These are phyloP conservation scores for Yamadazyma taylorii DNA, from an alignment of 1,139 yeast species.

Conservation along the genomic window DNA sequence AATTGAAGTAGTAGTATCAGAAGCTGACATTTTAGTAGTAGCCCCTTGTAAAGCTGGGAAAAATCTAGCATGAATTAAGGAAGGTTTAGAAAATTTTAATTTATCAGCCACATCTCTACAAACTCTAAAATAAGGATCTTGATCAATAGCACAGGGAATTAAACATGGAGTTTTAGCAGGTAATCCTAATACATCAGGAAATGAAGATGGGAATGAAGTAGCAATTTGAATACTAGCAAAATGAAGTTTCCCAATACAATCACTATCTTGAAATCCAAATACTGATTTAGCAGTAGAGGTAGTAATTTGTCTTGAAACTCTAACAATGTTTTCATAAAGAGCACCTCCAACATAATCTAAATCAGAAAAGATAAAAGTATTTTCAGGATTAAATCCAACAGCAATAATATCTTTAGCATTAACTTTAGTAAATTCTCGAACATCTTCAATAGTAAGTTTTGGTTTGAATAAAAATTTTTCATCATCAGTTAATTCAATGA, in stretches of 20 bases:
- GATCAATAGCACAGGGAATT: conserved; percentile 99
- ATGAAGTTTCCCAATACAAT: conserved; percentile 91
- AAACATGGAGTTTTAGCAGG: conserved; percentile 89
- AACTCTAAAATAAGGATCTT: conserved; percentile 97
- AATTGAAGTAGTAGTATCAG: conserved; percentile 74
- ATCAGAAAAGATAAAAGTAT: conserved; percentile 93
- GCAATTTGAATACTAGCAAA: conserved; percentile 97
- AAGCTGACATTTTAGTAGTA: conserved; percentile 95
- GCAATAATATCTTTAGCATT: conserved; percentile 94
- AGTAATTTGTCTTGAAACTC: conserved; percentile 93
- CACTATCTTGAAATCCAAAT: conserved; percentile 95
- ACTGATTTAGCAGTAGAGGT: conserved; percentile 95
- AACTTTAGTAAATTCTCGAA: conserved; percentile 70
- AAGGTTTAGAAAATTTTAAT: conserved; percentile 85
- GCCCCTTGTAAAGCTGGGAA: conserved; percentile 99
- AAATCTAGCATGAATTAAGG: conserved; percentile 89
- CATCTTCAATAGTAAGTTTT: conserved; percentile 84
- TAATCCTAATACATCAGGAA: conserved; percentile 87
- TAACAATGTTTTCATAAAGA: conserved; percentile 90
- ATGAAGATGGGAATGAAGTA: conserved; percentile 92
- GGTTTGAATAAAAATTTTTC: conserved; percentile 96
- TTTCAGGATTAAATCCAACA: conserved; percentile 91
- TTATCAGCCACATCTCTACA: conserved; percentile 97
- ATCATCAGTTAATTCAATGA: conserved; percentile 94
- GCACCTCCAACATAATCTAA: conserved; percentile 90